phyloP scores from a whole-genome alignment of 441 rosid genomes.

The Aleurites moluccanus region DNA sequence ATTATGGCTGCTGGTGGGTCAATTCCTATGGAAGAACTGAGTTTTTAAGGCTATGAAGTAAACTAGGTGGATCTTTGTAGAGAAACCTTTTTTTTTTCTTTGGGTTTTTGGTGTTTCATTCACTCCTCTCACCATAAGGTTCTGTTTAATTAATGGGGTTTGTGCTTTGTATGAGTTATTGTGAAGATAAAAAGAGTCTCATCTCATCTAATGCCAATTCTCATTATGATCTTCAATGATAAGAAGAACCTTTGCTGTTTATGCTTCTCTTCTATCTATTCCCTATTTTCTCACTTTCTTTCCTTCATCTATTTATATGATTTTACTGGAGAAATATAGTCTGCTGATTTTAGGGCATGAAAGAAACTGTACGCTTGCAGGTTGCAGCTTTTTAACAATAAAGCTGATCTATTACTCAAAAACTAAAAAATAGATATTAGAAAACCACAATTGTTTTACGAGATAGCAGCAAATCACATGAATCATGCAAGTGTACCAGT shows the following conservation, averaged over 20 bases:
- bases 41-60: constrained; percentile 32
- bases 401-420: not conserved
- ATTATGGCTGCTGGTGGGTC: constrained; percentile 87
- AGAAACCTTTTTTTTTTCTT: constrained; percentile 15
- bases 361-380: constrained; percentile 5
- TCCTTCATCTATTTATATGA: not conserved
- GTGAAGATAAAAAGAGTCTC: constrained; percentile 8
- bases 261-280: not conserved
- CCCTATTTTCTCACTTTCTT: not conserved
- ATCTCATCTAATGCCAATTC: constrained; percentile 10
- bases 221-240: constrained; percentile 14
- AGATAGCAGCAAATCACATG: too few species aligned
- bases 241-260: constrained; percentile 10
- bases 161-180: constrained; percentile 28
- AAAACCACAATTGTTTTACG: not conserved
- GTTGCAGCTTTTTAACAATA: not conserved
- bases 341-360: not conserved
- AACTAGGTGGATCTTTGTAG: constrained; percentile 23
- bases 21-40: constrained; percentile 51
- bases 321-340: constrained; percentile 1
- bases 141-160: constrained; percentile 21
- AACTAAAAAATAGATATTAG: not conserved
- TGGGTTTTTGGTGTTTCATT: constrained; percentile 7
- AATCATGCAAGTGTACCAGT: not conserved
- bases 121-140: constrained; percentile 15